These are phyloP conservation scores for Phialocephala subalpina DNA, from an alignment of 2,329 filamentous ascomycete species.

Conservation along the genomic window DNA sequence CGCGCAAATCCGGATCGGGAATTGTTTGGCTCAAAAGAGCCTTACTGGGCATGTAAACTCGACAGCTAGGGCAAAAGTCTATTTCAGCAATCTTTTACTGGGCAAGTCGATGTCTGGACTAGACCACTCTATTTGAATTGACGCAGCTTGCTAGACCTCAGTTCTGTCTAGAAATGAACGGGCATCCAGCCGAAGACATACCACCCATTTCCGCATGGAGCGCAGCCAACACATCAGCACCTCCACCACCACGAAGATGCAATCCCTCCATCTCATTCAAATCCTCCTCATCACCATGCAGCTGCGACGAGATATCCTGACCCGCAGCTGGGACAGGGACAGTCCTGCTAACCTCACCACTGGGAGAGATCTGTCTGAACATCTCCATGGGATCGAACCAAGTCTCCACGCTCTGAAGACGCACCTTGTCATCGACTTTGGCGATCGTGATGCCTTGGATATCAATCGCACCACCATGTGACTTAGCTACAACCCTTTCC, in stretches of 20 bases:
- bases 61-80: no score
- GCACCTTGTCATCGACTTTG: conserved; percentile 65
- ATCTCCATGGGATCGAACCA: conserved; percentile 73
- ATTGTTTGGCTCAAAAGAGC: no score
- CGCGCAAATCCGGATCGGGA: no score
- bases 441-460: conserved; percentile 71
- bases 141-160: no score
- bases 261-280: background rate
- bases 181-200: no score
- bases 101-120: no score
- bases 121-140: no score
- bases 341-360: conserved; percentile 43
- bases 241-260: background rate
- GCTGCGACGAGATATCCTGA: conserved; percentile 26
- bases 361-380: conserved; percentile 69
- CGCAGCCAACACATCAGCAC: no score
- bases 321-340: background rate
- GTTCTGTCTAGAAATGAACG: no score
- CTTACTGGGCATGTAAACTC: no score
- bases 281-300: conserved; percentile 26
- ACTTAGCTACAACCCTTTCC: conserved; percentile 68
- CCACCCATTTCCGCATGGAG: no score
- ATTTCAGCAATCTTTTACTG: no score
- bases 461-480: conserved; percentile 67
- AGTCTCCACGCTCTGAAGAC: conserved; percentile 65